A percentile compares a stretch with the other conserved stretches of the same genome.
These are phyloP conservation scores for Sugiyamaella qingdaonensis DNA, from an alignment of 805 yeast genomes.

Conservation along the genomic window DNA sequence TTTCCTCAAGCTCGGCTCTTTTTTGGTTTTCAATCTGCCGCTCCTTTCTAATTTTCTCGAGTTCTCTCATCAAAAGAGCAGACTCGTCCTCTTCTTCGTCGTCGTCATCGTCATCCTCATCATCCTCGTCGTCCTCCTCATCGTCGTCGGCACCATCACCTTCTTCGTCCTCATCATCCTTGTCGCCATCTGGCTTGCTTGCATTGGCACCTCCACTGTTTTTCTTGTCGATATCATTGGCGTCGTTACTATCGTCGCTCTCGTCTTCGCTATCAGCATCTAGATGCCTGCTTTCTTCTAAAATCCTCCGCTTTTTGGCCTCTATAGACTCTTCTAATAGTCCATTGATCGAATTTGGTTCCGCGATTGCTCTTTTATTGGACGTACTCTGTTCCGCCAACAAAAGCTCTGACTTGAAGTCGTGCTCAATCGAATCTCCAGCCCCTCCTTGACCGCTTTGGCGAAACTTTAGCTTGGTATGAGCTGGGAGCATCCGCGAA, in stretches of 20 bases:
- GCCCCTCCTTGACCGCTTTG: conserved; percentile 34
- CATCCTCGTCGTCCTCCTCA: conserved; percentile 17
- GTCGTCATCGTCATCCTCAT: conserved; percentile 21
- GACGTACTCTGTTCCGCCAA: conserved; percentile 12
- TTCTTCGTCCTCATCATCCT: conserved; percentile 28
- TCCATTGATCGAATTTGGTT: conserved; percentile 17
- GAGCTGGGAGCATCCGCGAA: conserved; percentile 52
- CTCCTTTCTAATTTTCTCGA: conserved; percentile 34
- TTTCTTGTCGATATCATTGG: neutral
- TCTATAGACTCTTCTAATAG: conserved; percentile 21
- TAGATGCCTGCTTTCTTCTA: conserved; percentile 5
- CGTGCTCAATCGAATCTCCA: conserved; percentile 20
- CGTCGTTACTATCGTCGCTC: conserved; percentile 5
- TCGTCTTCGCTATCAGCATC: conserved; percentile 14
- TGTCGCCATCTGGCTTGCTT: conserved; percentile 9
- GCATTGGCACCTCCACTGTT: conserved; percentile 11
- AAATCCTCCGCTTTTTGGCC: conserved; percentile 15
- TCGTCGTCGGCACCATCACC: conserved; percentile 26
- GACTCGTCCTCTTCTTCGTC: conserved; percentile 34
- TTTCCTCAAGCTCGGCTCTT: conserved; percentile 20
- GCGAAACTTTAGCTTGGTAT: conserved; percentile 49
- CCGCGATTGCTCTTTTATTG: conserved; percentile 15
- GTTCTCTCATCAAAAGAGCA: conserved; percentile 30
- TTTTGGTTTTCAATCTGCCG: conserved; percentile 27
- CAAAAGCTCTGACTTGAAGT: conserved; percentile 9